Evolutionary conservation across 2,329 filamentous ascomycete genomes (phyloP).

Genomic region (Bimuria novae-zelandiae): DNA sequence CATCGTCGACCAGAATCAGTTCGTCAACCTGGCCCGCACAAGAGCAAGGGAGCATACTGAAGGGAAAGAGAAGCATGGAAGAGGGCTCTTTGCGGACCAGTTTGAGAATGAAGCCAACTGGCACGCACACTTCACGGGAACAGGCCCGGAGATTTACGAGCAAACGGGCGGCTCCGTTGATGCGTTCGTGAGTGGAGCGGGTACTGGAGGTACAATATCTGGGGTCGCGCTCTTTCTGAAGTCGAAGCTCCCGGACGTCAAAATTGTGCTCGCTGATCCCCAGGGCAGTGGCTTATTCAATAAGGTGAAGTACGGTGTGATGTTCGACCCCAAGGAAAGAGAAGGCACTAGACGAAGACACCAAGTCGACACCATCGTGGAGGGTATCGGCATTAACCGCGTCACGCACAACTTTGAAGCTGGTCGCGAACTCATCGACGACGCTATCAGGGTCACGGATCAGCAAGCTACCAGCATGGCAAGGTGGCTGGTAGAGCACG

Average conservation of each 20-base stretch:
- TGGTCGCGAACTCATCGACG: slow-evolving; percentile 83
- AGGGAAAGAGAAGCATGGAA: slow-evolving; percentile 62
- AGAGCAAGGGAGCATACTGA: slow-evolving; percentile 76
- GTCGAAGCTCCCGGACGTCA: slow-evolving; percentile 65
- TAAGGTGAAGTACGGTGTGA: slow-evolving; percentile 88
- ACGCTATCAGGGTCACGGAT: slow-evolving; percentile 87
- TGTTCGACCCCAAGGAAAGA: slow-evolving; percentile 87
- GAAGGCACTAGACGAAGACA: slow-evolving; percentile 88
- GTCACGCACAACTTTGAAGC: slow-evolving; percentile 93
- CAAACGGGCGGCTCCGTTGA: slow-evolving; percentile 78
- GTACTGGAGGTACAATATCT: slow-evolving; percentile 90
- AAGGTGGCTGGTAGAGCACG: slow-evolving; percentile 92
- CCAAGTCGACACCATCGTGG: slow-evolving; percentile 94
- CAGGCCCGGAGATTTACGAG: slow-evolving; percentile 84
- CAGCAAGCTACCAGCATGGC: slow-evolving; percentile 91
- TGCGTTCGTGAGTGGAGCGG: slow-evolving; percentile 90
- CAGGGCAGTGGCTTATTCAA: slow-evolving; percentile 94
- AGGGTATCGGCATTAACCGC: slow-evolving; percentile 93
- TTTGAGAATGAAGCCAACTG: slow-evolving; percentile 93
- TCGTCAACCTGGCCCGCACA: slow-evolving; percentile 85
- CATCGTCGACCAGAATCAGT: slow-evolving; percentile 91
- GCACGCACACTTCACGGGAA: slow-evolving; percentile 78
- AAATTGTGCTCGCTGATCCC: slow-evolving; percentile 86
- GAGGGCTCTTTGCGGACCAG: slow-evolving; percentile 93
- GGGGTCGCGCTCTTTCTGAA: slow-evolving; percentile 86